These are phyloP conservation scores for Knufia petricola DNA, from an alignment of 2,329 filamentous ascomycete species.

Conservation along the genomic window DNA sequence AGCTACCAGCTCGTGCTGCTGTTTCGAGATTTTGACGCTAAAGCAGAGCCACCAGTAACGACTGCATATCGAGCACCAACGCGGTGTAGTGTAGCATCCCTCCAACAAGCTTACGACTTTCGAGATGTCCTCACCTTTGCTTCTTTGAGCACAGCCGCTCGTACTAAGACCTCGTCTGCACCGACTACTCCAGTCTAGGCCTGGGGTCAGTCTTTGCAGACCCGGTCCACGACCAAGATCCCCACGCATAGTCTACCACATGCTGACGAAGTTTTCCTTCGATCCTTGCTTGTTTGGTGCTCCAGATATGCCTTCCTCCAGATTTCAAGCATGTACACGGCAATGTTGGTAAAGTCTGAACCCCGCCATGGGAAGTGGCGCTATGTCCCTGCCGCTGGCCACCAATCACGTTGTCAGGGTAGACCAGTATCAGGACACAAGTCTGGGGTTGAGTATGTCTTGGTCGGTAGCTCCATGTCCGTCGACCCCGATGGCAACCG, in stretches of 20 bases:
- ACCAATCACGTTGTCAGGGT: not conserved
- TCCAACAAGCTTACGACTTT: not conserved
- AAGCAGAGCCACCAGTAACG: not conserved
- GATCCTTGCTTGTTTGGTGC: not conserved
- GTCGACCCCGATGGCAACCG: not conserved
- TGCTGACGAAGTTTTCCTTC: not conserved
- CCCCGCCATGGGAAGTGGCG: not conserved
- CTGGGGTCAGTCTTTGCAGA: not conserved
- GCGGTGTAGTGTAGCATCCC: not conserved
- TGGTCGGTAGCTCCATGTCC: not conserved
- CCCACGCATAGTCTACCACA: not conserved
- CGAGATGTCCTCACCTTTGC: slow-evolving; percentile 1
- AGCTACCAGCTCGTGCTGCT: too few species aligned
- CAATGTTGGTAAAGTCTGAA: not conserved
- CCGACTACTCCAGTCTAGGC: not conserved
- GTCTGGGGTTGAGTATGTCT: not conserved
- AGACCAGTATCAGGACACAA: not conserved
- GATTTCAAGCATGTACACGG: not conserved
- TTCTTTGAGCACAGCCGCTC: not conserved
- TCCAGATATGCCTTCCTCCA: not conserved
- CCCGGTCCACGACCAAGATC: not conserved
- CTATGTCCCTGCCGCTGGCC: not conserved
- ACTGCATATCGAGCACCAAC: not conserved
- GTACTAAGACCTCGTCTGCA: not conserved
- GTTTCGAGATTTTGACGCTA: slow-evolving; percentile 2